A percentile compares a stretch with the other conserved stretches of the same genome.
These are phyloP conservation scores for Pestalotiopsis sp. DNA, from an alignment of 2,329 filamentous ascomycete species.

Conservation along the genomic window DNA sequence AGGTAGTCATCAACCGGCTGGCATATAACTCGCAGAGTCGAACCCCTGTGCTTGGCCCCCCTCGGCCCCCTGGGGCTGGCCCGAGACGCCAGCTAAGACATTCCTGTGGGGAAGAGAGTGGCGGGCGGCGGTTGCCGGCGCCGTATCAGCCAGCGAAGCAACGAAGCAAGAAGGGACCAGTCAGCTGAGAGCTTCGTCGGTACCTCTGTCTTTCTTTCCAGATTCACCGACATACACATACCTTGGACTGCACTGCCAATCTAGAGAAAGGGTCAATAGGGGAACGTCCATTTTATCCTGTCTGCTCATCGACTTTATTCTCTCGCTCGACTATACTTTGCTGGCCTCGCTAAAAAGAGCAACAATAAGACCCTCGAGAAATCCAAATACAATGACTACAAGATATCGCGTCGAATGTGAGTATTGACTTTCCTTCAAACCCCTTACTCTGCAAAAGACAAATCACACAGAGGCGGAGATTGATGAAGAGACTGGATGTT, in stretches of 20 bases:
- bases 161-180: not conserved
- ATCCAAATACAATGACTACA: slow-evolving; percentile 54
- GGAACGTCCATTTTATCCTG: not conserved
- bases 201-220: not conserved
- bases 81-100: not conserved
- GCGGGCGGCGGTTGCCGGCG: slow-evolving; percentile 5
- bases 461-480: not conserved
- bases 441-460: not conserved
- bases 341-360: too few relatives aligned
- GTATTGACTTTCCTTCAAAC: slow-evolving; percentile 31
- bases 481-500: not conserved
- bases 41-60: too few relatives aligned
- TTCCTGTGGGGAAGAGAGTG: not conserved
- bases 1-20: too few relatives aligned
- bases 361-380: not conserved
- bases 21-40: too few relatives aligned
- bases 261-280: not conserved
- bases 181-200: not conserved
- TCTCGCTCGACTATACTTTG: not conserved
- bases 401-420: slow-evolving; percentile 75
- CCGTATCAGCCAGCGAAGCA: not conserved
- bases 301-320: not conserved
- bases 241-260: not conserved
- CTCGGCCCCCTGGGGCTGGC: not conserved
- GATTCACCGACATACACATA: not conserved